Evolutionary conservation across 1,284 basidiomycete genomes (phyloP), one percentile per base, ranked within the genome.

Genomic region (Cutaneotrichosporon curvatum): DNA sequence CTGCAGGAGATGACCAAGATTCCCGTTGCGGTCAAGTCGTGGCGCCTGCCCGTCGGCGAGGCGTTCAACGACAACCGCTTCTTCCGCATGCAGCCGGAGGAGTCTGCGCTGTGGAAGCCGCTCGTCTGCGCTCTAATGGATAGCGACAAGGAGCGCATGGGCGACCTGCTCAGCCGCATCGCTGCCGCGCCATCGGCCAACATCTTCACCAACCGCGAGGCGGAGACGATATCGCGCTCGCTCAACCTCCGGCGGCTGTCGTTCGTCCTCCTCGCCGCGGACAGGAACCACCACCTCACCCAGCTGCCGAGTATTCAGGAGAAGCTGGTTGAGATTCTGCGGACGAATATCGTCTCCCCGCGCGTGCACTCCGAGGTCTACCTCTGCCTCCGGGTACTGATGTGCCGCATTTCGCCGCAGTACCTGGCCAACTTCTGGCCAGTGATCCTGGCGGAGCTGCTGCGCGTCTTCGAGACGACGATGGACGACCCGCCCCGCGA

Each of bases 401-500:
- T 98, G 48, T 92, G 88, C 63, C 82, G 95, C n/a, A 79, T 97
- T 48, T 85, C 85, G 9, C 81, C 87, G 4, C 86, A 94, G 60
- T 95, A 96, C 65, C 67, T 99, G 60, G 83, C 87, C 14, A 90
- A 88, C 58, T 90, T 98, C 70, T 98, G 95, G 95, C 94, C 95
- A 1, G 87, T 96, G 25, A 79, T 99, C 43, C 71, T 97, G 55
- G 87, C 91, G 2, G 94, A 98, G 72, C 73, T 97, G 40, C 28
- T 62, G 60, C 87, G 60, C 78, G 85, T 60, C 61, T 78, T 79
- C 55, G 78, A 79, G 47, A 58, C 61, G 1, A 70, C 76, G 4
- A 71, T 75, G 58, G 73, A 75, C 8, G 69, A 73, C 8, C 61
- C 65, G 9, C 73, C 74, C 0, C 78, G 51, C 0, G 86, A 92